phyloP scores from a whole-genome alignment of 192 early-diverging fungal species.

The Physocladia obscura region DNA sequence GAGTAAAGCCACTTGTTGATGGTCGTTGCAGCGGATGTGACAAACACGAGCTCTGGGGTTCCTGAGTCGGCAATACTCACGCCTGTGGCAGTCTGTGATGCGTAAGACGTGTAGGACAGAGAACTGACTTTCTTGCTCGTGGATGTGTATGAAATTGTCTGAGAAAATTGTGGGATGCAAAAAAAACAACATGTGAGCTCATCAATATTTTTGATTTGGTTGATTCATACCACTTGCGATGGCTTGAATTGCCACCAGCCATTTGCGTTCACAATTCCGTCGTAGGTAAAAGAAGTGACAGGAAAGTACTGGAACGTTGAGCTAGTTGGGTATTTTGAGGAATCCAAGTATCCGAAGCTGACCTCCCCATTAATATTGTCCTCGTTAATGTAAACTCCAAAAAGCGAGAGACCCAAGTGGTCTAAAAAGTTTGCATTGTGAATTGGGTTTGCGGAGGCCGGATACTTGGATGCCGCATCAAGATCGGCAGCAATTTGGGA shows the following conservation, averaged over 20 bases:
- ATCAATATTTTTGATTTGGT: no score
- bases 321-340: neutral
- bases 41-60: neutral
- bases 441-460: neutral
- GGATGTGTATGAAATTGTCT: neutral
- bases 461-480: neutral
- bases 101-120: neutral
- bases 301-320: neutral
- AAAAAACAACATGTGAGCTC: no score
- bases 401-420: neutral
- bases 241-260: neutral
- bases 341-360: neutral
- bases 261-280: neutral
- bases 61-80: neutral
- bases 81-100: neutral
- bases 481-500: neutral
- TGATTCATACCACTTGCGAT: no score
- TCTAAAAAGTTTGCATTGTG: slow-evolving; percentile 16
- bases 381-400: slow-evolving; percentile 2
- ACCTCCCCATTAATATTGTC: neutral
- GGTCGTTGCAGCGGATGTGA: neutral
- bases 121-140: neutral
- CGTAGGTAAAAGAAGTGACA: neutral
- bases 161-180: no score
- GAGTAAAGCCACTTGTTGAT: slow-evolving; percentile 5